A percentile compares a stretch with the other conserved stretches of the same genome.
These are phyloP conservation scores for Medicago arabica DNA, from an alignment of 306 rosid genomes.

Conservation along the genomic window DNA sequence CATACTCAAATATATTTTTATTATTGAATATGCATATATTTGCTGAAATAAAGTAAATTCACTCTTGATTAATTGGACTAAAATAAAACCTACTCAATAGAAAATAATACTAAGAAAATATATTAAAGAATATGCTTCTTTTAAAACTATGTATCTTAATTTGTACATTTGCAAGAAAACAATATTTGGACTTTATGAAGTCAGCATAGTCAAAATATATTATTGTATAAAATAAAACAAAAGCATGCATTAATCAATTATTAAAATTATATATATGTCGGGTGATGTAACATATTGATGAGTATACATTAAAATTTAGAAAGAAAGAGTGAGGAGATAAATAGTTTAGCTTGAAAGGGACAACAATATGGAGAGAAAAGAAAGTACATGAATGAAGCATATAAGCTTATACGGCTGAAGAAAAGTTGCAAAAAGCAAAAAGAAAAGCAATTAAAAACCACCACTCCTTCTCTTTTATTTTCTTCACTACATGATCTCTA, in stretches of 20 bases:
- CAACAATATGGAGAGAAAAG: constrained; percentile 22
- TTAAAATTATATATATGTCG: not conserved
- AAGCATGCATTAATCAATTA: not conserved
- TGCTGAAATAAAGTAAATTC: not conserved
- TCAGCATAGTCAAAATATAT: not conserved
- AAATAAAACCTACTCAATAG: not conserved
- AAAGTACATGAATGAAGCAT: constrained; percentile 29
- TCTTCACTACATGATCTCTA: not conserved
- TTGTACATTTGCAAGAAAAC: not conserved
- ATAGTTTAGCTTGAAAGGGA: constrained; percentile 25
- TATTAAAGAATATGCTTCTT: not conserved
- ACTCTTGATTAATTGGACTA: not conserved
- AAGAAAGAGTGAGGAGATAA: not conserved
- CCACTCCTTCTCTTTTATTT: not conserved
- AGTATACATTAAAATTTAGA: not conserved
- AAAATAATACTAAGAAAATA: not conserved
- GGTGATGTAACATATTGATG: not conserved
- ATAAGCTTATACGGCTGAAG: not conserved
- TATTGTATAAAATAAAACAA: not conserved
- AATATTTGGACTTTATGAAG: not conserved
- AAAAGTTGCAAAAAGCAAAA: constrained; percentile 19
- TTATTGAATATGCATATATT: too few relatives aligned
- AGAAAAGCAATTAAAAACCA: constrained; percentile 4
- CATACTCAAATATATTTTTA: too few relatives aligned
- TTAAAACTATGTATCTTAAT: not conserved